These are phyloP conservation scores for Penicillium taxi DNA, from an alignment of 495 filamentous ascomycete species.

Conservation along the genomic window DNA sequence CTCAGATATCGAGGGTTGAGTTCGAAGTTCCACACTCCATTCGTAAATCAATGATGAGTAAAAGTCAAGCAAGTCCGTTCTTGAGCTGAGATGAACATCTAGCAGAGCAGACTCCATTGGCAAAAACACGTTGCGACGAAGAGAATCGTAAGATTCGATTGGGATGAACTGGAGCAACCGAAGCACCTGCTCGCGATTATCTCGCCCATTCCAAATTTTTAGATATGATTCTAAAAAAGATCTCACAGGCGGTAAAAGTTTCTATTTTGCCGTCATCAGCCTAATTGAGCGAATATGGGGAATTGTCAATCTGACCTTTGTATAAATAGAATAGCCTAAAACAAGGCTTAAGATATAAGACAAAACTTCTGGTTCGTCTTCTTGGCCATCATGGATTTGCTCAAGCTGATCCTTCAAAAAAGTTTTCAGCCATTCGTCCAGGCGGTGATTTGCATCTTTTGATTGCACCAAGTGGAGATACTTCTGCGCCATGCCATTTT, in stretches of 20 bases:
- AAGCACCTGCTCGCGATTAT: conserved; percentile 53
- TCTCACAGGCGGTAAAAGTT: conserved; percentile 51
- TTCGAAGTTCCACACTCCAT: conserved; percentile 50
- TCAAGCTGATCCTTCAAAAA: conserved; percentile 53
- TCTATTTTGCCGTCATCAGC: conserved; percentile 29
- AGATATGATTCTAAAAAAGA: conserved; percentile 57
- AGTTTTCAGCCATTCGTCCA: conserved; percentile 58
- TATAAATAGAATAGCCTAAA: conserved; percentile 50
- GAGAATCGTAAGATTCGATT: conserved; percentile 50
- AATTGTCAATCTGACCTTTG: conserved; percentile 47
- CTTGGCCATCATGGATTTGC: conserved; percentile 40
- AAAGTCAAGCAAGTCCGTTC: conserved; percentile 53
- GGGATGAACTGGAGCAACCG: conserved; percentile 57
- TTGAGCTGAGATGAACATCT: conserved; percentile 40
- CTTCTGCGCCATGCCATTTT: conserved; percentile 72
- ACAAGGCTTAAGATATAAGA: conserved; percentile 48
- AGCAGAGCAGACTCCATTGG: conserved; percentile 54
- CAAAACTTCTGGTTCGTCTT: conserved; percentile 39
- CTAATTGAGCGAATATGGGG: not conserved
- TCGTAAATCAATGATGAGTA: conserved; percentile 62
- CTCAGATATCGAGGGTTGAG: conserved; percentile 17
- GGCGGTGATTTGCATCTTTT: conserved; percentile 44
- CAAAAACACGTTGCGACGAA: conserved; percentile 36
- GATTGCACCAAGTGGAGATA: conserved; percentile 58
- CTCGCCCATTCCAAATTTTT: conserved; percentile 58